Evolutionary conservation across 306 rosid species (phyloP).

Genomic region (Acacia crassicarpa): DNA sequence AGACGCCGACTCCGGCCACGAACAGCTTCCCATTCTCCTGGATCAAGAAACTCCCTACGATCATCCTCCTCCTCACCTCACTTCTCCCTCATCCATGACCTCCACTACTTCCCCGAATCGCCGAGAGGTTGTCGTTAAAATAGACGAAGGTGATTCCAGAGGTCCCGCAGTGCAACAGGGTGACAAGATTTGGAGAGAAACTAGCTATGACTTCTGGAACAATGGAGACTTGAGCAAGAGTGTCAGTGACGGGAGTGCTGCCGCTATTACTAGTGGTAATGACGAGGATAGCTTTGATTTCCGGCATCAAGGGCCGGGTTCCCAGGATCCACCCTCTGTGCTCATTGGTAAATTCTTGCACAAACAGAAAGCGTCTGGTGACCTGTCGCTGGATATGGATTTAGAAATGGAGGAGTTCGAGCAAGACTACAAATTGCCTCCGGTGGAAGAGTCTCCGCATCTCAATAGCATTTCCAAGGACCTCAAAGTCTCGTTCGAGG

Average conservation of each 20-base stretch:
- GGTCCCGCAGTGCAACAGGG: not conserved
- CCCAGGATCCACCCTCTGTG: conserved; percentile 80
- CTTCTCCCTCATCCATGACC: conserved; percentile 23
- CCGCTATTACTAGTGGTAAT: not conserved
- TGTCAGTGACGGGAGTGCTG: not conserved
- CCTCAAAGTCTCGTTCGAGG: conserved; percentile 64
- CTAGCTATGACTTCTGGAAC: conserved; percentile 62
- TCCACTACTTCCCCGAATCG: not conserved
- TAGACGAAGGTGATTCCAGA: conserved; percentile 42
- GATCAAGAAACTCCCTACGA: conserved; percentile 30
- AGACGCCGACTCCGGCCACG: conserved; percentile 25
- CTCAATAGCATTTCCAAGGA: conserved; percentile 46
- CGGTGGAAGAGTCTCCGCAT: conserved; percentile 65
- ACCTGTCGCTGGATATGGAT: conserved; percentile 79
- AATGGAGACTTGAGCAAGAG: not conserved
- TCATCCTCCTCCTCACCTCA: not conserved
- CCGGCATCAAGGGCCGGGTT: not conserved
- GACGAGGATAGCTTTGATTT: conserved; percentile 48
- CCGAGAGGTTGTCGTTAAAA: conserved; percentile 55
- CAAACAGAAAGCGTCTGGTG: conserved; percentile 80
- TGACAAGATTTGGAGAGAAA: conserved; percentile 54
- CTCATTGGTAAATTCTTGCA: conserved; percentile 72
- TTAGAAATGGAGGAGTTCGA: conserved; percentile 88
- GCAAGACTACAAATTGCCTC: conserved; percentile 36
- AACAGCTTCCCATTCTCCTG: conserved; percentile 58